Percentiles rank a stretch among this genome's conserved stretches.
Conservation (phyloP, 2,329 filamentous ascomycete genomes). For the Ustilaginoidea virens region DNA sequence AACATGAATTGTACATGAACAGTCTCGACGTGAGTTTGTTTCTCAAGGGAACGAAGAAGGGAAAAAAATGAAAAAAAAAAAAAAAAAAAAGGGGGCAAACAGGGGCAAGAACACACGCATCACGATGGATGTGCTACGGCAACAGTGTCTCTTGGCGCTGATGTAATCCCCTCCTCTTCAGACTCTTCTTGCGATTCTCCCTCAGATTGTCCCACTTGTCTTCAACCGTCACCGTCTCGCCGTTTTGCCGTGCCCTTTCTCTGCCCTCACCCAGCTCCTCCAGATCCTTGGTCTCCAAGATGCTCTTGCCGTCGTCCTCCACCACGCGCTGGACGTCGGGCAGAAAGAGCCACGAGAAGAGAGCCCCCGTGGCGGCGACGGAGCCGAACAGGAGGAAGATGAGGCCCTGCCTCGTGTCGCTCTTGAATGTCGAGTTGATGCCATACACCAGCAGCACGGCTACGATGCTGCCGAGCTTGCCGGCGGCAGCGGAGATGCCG, state of each 20-base stretch:
- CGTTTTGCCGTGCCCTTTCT: slow-evolving; percentile 25
- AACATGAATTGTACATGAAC: no score
- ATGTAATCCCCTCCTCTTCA: slow-evolving; percentile 10
- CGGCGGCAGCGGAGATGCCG: slow-evolving; percentile 44
- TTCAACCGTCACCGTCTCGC: slow-evolving; percentile 27
- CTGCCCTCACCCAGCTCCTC: slow-evolving; percentile 35
- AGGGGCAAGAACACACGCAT: no score
- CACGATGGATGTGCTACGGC: no score
- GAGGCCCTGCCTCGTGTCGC: slow-evolving; percentile 27
- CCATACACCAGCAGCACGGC: slow-evolving; percentile 34
- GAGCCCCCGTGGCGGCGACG: slow-evolving; percentile 30
- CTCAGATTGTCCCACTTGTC: slow-evolving; percentile 26
- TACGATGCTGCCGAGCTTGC: slow-evolving; percentile 41
- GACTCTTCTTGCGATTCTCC: no score
- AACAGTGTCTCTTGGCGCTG: slow-evolving; percentile 1
- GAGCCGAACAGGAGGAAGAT: slow-evolving; percentile 35
- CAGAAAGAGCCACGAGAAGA: slow-evolving; percentile 36
- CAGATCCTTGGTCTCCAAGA: slow-evolving; percentile 29
- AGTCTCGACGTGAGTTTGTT: no score
- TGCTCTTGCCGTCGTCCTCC: slow-evolving; percentile 18
- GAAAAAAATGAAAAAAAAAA: no score
- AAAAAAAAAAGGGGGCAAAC: no score
- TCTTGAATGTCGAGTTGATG: slow-evolving; percentile 29
- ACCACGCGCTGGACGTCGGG: slow-evolving; percentile 28
- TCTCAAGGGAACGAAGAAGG: no score